Evolutionary conservation across 1,284 basidiomycete species (phyloP).

Genomic region (Sanguinoderma infundibulare): DNA sequence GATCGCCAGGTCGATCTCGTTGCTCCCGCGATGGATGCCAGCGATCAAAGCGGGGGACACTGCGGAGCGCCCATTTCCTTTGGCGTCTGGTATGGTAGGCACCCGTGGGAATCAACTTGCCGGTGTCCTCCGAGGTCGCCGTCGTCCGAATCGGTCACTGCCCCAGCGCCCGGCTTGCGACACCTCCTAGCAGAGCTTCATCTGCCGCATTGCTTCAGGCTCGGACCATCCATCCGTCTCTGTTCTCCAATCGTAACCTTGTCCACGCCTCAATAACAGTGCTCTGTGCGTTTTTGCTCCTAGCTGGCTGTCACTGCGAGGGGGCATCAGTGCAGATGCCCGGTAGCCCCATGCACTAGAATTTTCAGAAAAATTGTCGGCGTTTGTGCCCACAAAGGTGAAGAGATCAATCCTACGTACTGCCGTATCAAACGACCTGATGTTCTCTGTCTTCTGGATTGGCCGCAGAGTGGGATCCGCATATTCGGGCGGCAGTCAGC

Average conservation of each 20-base stretch:
- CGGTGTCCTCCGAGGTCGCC: neutral
- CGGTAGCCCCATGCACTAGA: too few relatives aligned
- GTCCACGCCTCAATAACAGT: neutral
- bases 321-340: neutral
- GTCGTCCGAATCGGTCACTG: neutral
- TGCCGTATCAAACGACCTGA: conserved; percentile 5
- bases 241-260: neutral
- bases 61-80: conserved; percentile 1
- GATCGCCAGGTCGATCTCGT: conserved; percentile 9
- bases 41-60: neutral
- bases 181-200: neutral
- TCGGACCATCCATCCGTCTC: neutral
- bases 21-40: conserved; percentile 4
- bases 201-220: neutral
- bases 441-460: neutral
- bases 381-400: conserved; percentile 10
- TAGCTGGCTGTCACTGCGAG: neutral
- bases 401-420: neutral
- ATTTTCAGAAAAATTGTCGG: neutral
- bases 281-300: too few relatives aligned
- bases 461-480: neutral
- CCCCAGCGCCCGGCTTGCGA: neutral
- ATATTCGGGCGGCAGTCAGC: conserved; percentile 7
- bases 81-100: neutral
- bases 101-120: neutral